phyloP scores from a whole-genome alignment of 108 stramenopile species.

The Cylindrotheca closterium region DNA sequence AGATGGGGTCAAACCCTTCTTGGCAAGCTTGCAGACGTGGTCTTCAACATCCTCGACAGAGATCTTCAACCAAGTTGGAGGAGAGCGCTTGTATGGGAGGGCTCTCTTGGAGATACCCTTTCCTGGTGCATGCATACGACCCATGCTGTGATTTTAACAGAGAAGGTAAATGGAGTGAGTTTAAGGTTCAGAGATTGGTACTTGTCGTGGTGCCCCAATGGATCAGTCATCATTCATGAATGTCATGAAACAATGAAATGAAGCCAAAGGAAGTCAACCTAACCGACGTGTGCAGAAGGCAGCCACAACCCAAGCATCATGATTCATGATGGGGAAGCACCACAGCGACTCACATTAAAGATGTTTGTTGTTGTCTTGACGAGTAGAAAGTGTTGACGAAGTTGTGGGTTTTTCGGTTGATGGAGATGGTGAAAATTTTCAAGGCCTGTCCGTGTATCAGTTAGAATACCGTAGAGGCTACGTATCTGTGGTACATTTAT shows the following conservation, averaged over 20 bases:
- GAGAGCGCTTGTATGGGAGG: slow-evolving; percentile 98
- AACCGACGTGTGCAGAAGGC: slow-evolving; percentile 70
- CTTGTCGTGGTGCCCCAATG: neutral
- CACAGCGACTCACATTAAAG: slow-evolving; percentile 80
- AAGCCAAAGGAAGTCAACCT: neutral
- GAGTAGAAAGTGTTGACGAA: slow-evolving; percentile 9
- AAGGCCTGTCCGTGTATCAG: no score
- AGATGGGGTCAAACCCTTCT: slow-evolving; percentile 99
- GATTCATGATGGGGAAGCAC: slow-evolving; percentile 45
- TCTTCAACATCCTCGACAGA: slow-evolving; percentile 92
- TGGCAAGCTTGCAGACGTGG: slow-evolving; percentile 98
- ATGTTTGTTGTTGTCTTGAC: slow-evolving; percentile 16
- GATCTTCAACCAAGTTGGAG: slow-evolving; percentile 98
- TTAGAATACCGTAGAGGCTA: no score
- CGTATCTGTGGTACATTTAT: neutral
- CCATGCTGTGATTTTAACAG: slow-evolving; percentile 55
- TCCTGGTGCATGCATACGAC: slow-evolving; percentile 96
- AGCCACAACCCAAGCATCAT: slow-evolving; percentile 47
- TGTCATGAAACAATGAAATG: no score
- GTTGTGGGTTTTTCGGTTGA: slow-evolving; percentile 3
- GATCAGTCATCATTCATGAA: neutral
- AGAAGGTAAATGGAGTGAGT: slow-evolving; percentile 9
- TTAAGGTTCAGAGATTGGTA: neutral
- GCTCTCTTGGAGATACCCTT: slow-evolving; percentile 99
- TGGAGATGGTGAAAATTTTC: neutral